These are phyloP conservation scores for Leccinum aurantiacum DNA, from an alignment of 768 basidiomycete species.

Conservation along the genomic window DNA sequence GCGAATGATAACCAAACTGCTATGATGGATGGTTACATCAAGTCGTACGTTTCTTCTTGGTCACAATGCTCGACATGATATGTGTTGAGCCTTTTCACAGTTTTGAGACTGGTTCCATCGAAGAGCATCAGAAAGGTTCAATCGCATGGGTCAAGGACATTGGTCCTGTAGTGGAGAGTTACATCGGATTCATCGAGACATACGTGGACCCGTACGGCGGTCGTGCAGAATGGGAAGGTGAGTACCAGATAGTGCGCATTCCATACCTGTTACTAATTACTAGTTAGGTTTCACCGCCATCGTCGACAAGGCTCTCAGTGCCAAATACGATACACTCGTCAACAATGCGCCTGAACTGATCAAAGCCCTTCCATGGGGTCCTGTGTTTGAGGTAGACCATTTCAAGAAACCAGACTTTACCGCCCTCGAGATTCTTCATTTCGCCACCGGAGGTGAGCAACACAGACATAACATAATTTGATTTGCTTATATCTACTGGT, in stretches of 20 bases:
- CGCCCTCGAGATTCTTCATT: conserved; percentile 77
- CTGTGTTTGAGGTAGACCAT: conserved; percentile 61
- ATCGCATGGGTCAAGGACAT: conserved; percentile 84
- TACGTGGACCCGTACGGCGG: conserved; percentile 89
- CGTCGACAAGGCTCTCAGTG: conserved; percentile 80
- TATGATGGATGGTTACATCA: conserved; percentile 78
- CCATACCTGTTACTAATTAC: neutral
- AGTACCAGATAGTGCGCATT: conserved; percentile 2
- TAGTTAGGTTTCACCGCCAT: conserved; percentile 80
- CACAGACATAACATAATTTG: neutral
- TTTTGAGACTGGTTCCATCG: conserved; percentile 76
- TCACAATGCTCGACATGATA: neutral
- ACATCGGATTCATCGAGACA: conserved; percentile 85
- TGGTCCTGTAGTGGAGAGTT: conserved; percentile 84
- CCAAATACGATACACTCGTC: conserved; percentile 78
- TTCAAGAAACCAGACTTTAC: conserved; percentile 90
- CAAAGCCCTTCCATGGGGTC: conserved; percentile 81
- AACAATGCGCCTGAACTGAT: conserved; percentile 75
- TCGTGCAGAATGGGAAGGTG: conserved; percentile 93
- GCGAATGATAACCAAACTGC: conserved; percentile 70
- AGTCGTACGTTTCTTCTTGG: conserved; percentile 51
- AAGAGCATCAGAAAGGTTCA: conserved; percentile 77
- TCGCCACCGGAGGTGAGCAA: conserved; percentile 74
- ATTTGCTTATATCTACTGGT: neutral
- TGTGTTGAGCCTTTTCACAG: conserved; percentile 24